These are phyloP conservation scores for Solanum piurae DNA, from an alignment of 257 asterid species.

Conservation along the genomic window DNA sequence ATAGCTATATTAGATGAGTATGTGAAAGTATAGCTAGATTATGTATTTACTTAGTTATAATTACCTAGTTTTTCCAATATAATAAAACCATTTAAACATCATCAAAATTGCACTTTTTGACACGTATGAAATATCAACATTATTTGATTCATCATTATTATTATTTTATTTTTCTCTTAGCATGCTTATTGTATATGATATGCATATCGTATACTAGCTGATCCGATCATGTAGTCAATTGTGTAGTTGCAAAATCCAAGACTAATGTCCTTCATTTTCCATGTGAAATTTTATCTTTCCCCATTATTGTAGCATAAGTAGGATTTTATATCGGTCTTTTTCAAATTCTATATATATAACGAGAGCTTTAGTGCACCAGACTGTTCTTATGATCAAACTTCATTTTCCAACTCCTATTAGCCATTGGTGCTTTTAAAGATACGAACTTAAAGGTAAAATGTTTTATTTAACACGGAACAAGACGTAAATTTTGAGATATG, in stretches of 20 bases:
- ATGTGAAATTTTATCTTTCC: background rate
- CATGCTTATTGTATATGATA: background rate
- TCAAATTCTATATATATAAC: rapidly evolving
- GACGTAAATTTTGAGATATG: too few species aligned
- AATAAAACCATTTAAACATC: background rate
- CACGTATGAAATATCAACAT: background rate
- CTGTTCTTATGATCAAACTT: too few species aligned
- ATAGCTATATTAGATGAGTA: too few species aligned
- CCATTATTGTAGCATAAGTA: background rate
- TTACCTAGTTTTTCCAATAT: too few species aligned
- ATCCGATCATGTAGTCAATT: background rate
- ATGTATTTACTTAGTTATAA: background rate
- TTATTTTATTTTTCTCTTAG: background rate
- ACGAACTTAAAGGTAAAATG: too few species aligned
- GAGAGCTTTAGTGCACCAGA: too few species aligned
- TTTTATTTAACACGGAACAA: too few species aligned
- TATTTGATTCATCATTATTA: background rate
- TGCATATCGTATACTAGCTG: background rate
- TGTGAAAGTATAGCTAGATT: too few species aligned
- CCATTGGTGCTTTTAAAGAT: background rate
- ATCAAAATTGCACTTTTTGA: background rate
- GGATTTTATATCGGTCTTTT: too few species aligned
- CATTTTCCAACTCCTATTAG: too few species aligned
- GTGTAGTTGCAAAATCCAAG: background rate
- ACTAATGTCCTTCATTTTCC: background rate